These are phyloP conservation scores for Magnaporthales sp. DNA, from an alignment of 2,329 filamentous ascomycete genomes.

Conservation along the genomic window DNA sequence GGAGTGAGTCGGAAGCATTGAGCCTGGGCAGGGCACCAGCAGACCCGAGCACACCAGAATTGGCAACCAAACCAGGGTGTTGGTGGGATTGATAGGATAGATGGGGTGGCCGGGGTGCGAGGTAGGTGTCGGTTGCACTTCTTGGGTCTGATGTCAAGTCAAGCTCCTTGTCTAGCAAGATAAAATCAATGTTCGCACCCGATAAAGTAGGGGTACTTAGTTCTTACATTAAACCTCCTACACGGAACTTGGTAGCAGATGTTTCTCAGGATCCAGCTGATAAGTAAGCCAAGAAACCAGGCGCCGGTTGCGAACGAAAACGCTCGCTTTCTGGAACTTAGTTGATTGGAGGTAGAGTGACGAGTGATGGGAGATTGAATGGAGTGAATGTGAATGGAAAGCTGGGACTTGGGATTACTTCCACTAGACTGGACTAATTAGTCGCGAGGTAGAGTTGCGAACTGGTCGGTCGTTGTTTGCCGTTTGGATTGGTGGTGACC, in stretches of 20 bases:
- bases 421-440: neutral
- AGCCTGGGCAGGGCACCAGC: constrained; percentile 1
- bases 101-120: neutral
- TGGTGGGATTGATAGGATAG: neutral
- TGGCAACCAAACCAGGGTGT: neutral
- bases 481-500: neutral
- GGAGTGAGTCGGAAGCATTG: constrained; percentile 1
- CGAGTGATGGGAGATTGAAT: neutral
- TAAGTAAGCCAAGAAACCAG: neutral
- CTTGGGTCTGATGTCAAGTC: neutral
- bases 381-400: neutral
- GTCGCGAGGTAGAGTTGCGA: neutral
- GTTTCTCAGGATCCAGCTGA: neutral
- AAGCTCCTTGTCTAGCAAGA: neutral
- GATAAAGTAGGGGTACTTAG: neutral
- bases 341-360: neutral
- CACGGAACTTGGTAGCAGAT: neutral
- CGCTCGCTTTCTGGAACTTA: neutral
- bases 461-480: neutral
- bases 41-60: neutral
- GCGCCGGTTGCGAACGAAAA: neutral
- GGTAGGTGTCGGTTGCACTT: neutral
- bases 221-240: neutral
- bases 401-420: neutral
- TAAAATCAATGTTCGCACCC: neutral